These are phyloP conservation scores for Ustulina deusta DNA, from an alignment of 2,329 filamentous ascomycete species.

Conservation along the genomic window DNA sequence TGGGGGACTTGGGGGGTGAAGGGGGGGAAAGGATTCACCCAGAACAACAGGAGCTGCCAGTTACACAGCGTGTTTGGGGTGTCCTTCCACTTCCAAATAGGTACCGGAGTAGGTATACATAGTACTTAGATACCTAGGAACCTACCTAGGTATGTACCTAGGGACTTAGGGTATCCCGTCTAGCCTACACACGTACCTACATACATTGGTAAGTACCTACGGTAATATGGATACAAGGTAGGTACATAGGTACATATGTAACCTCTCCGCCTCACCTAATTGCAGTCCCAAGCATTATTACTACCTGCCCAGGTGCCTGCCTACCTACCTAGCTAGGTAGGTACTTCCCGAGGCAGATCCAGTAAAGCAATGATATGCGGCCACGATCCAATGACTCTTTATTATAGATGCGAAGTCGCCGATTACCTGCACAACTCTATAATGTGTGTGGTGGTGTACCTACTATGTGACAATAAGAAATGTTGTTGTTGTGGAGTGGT, in stretches of 20 bases:
- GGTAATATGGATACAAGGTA: no score
- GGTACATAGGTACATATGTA: background rate
- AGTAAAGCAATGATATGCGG: constrained; percentile 27
- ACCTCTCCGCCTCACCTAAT: background rate
- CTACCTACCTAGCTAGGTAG: background rate
- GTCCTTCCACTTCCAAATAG: constrained; percentile 1
- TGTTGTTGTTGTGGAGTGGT: constrained; percentile 11
- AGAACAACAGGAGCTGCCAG: background rate
- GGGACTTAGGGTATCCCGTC: no score
- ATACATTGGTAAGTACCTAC: no score
- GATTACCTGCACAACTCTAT: constrained; percentile 23
- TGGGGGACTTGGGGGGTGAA: constrained; percentile 21
- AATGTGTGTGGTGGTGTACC: background rate
- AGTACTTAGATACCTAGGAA: no score
- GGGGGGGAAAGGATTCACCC: background rate
- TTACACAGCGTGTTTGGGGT: constrained; percentile 4
- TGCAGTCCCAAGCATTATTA: background rate
- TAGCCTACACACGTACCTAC: no score
- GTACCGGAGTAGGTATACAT: no score
- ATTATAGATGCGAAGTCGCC: constrained; percentile 16
- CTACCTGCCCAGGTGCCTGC: background rate
- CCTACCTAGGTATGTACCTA: no score
- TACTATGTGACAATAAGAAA: constrained; percentile 6
- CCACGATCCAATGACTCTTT: constrained; percentile 32
- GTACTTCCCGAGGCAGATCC: background rate